A percentile compares a stretch with the other conserved stretches of the same genome.
phyloP scores from a whole-genome alignment of 805 yeast genomes.

The Candida maltosa region DNA sequence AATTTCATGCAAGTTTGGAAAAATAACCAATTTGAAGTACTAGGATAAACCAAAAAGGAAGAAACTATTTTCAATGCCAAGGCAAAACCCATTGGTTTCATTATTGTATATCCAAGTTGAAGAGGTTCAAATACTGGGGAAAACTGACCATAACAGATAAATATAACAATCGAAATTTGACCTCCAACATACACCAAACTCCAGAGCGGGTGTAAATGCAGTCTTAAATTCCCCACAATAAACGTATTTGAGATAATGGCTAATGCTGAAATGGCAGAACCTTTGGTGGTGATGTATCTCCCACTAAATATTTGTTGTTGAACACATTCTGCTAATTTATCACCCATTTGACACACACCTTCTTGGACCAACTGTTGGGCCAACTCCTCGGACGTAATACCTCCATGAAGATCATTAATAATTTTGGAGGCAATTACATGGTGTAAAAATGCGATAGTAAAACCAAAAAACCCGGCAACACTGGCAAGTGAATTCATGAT shows the following conservation, averaged over 20 bases:
- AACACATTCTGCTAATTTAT: constrained; percentile 17
- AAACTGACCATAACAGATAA: constrained; percentile 21
- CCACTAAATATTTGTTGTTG: constrained; percentile 20
- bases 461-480: constrained; percentile 13
- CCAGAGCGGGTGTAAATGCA: constrained; percentile 14
- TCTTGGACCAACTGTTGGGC: constrained; percentile 16
- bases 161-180: constrained; percentile 18
- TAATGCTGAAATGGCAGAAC: constrained; percentile 20
- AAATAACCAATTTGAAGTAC: constrained; percentile 20
- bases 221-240: constrained; percentile 18
- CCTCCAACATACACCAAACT: constrained; percentile 19
- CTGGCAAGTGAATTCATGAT: constrained; percentile 14
- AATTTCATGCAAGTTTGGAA: constrained; percentile 14
- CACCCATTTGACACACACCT: constrained; percentile 18
- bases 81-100: constrained; percentile 23
- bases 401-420: constrained; percentile 19
- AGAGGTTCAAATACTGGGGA: constrained; percentile 24
- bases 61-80: constrained; percentile 17
- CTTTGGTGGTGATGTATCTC: constrained; percentile 19
- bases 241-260: constrained; percentile 20
- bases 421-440: constrained; percentile 22
- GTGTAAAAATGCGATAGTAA: constrained; percentile 20
- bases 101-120: constrained; percentile 14
- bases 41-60: constrained; percentile 23
- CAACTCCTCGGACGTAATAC: constrained; percentile 17